phyloP scores from a whole-genome alignment of 176 grass and related monocot genomes.

The Carex kokanica region DNA sequence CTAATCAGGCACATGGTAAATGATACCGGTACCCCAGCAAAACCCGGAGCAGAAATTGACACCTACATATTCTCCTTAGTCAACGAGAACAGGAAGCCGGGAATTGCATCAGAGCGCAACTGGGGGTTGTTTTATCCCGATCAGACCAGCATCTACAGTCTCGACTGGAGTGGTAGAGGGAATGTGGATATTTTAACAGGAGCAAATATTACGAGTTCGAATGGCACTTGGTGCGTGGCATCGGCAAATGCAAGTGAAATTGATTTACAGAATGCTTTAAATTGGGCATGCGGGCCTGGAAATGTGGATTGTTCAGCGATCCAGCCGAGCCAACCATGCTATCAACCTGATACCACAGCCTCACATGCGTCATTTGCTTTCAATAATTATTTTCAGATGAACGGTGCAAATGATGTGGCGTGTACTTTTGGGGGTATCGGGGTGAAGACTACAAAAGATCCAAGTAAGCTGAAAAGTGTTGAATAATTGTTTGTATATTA shows the following conservation, averaged over 20 bases:
- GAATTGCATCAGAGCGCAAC: slow-evolving; percentile 90
- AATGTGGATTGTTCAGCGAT: slow-evolving; percentile 91
- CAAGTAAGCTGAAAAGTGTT: slow-evolving; percentile 52
- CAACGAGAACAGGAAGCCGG: slow-evolving; percentile 92
- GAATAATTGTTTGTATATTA: not conserved
- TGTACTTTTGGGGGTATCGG: slow-evolving; percentile 79
- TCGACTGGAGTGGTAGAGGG: slow-evolving; percentile 85
- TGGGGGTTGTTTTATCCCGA: slow-evolving; percentile 91
- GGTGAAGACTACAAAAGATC: slow-evolving; percentile 66
- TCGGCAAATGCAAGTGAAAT: slow-evolving; percentile 66
- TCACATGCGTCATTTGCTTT: slow-evolving; percentile 90
- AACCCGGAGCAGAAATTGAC: slow-evolving; percentile 83
- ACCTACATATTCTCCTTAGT: slow-evolving; percentile 94
- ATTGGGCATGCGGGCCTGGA: slow-evolving; percentile 90
- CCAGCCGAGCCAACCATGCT: slow-evolving; percentile 95
- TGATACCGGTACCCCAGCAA: slow-evolving; percentile 79
- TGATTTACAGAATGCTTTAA: slow-evolving; percentile 80
- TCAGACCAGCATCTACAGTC: slow-evolving; percentile 77
- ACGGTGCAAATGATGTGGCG: slow-evolving; percentile 75
- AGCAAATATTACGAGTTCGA: slow-evolving; percentile 71
- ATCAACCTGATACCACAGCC: slow-evolving; percentile 67
- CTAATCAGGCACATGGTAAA: slow-evolving; percentile 80
- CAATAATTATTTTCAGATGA: slow-evolving; percentile 89
- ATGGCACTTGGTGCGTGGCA: slow-evolving; percentile 86
- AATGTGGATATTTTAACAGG: slow-evolving; percentile 85